A percentile compares a stretch with the other conserved stretches of the same genome.
Evolutionary conservation across 129 eudicot genomes (phyloP).

Genomic region (Pittosporum tobira): DNA sequence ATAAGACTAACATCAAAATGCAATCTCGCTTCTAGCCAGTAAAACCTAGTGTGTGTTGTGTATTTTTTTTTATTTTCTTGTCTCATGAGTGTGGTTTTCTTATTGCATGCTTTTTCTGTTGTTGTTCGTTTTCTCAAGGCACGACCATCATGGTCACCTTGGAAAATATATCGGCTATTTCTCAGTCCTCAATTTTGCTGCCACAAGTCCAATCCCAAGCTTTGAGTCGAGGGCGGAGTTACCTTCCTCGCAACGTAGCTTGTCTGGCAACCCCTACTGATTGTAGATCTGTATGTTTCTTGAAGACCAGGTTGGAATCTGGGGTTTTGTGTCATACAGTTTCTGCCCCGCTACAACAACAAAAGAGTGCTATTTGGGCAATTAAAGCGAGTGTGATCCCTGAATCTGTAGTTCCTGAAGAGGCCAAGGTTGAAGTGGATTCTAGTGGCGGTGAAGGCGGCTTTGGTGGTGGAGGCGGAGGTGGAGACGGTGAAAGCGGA

Average conservation of each 20-base stretch:
- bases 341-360: conserved; percentile 15
- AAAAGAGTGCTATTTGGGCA: conserved; percentile 21
- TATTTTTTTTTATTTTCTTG: neutral
- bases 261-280: conserved; percentile 18
- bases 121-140: conserved; percentile 25
- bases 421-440: conserved; percentile 35
- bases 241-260: conserved; percentile 17
- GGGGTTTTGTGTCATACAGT: conserved; percentile 5
- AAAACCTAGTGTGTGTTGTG: neutral
- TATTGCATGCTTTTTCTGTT: conserved; percentile 1
- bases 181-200: conserved; percentile 47
- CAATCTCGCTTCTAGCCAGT: no score
- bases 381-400: conserved; percentile 38
- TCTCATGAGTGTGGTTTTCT: neutral
- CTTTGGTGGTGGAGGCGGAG: conserved; percentile 22
- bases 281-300: conserved; percentile 9
- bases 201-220: conserved; percentile 32
- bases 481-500: conserved; percentile 31
- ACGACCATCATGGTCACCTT: conserved; percentile 45
- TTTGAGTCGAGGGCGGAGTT: conserved; percentile 20
- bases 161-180: conserved; percentile 43
- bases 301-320: conserved; percentile 19
- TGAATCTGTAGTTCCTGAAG: conserved; percentile 49
- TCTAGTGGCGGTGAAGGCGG: conserved; percentile 36
- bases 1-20: neutral